Evolutionary conservation across 2,329 filamentous ascomycete genomes (phyloP), one percentile per base, ranked within the genome.

Genomic region (Sporothrix inflata): DNA sequence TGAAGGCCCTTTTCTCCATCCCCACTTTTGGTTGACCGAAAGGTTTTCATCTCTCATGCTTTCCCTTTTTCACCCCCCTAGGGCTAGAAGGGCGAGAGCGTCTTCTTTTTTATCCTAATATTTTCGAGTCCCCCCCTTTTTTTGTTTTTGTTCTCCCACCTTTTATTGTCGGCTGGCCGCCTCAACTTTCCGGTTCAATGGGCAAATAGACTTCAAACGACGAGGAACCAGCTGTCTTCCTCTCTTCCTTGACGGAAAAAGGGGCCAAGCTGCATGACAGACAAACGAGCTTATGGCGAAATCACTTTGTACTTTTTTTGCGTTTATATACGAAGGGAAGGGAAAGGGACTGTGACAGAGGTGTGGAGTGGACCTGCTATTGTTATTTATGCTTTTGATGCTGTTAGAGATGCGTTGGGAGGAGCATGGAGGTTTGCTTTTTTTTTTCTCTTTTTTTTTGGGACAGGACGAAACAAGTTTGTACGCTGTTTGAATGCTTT

Each of bases 111-210:
- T 9, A 63, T 53, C n/a, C 30, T 53, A 65, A 38, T 55, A 49
- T 63, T 45, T 65, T 53, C 24, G 45, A 24, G 27, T 42, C 14
- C n/a, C 60, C 8, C 38, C 21, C 57, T 69, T 60, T 45, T 49
- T 53, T 49, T 30, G 7, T 49, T 45, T 42, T 14, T 42, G 47
- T 61, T 30, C 24, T 49, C 49, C 11, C 19, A 49, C 21, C 19
- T 38, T 68, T 61, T 71, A 68, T 60, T 69, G 66, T 71, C 71
- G 74, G 74, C 74, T 71, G 74, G 71, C 73, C 73, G 71, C 63
- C 68, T 74, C 51, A 65, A 66, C 61, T 67, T 72, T 42, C 51
- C 49, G 63, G 60, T 63, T 72, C 60, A 66, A 66, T 60, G 74
- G 69, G 69, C 74, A 72, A 72, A 74, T 72, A 71, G 68, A 73